Conservation (phyloP, 371 early-diverging fungal genomes). For the Batkoa obscura region DNA sequence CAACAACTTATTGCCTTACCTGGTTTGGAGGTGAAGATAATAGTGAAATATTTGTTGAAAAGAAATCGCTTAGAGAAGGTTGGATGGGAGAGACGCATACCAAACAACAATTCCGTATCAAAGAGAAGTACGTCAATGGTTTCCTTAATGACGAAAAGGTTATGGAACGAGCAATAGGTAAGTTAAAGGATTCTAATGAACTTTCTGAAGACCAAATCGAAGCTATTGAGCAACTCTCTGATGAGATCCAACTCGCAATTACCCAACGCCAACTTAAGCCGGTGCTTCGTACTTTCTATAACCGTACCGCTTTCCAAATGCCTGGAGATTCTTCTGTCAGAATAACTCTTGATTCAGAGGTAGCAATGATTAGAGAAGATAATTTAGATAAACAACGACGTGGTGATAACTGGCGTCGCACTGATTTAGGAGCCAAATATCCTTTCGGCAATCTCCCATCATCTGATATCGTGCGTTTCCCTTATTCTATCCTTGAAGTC, state of each 20-base stretch:
- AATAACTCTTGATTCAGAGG: conserved; percentile 89
- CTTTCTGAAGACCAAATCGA: conserved; percentile 68
- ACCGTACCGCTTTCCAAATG: conserved; percentile 95
- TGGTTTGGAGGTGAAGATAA: conserved; percentile 89
- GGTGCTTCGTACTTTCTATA: conserved; percentile 73
- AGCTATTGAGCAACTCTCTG: conserved; percentile 58
- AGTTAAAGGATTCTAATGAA: conserved; percentile 61
- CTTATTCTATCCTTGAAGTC: conserved; percentile 95
- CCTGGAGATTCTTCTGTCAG: conserved; percentile 86
- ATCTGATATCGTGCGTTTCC: conserved; percentile 75
- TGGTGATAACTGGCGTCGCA: conserved; percentile 75
- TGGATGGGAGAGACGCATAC: conserved; percentile 95
- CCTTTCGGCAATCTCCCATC: conserved; percentile 68
- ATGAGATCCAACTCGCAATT: conserved; percentile 68
- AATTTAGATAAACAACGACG: conserved; percentile 45
- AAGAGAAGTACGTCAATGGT: conserved; percentile 83
- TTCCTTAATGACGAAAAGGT: conserved; percentile 70
- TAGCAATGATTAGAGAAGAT: conserved; percentile 95
- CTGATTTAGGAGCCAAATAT: conserved; percentile 59
- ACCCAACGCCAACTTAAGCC: conserved; percentile 65
- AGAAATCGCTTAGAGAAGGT: conserved; percentile 95
- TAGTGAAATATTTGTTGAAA: conserved; percentile 89
- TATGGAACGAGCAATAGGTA: conserved; percentile 54
- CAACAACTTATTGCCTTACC: conserved; percentile 83
- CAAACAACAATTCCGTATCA: conserved; percentile 91